Conservation (phyloP, 768 basidiomycete genomes). For the Imleria badia region DNA sequence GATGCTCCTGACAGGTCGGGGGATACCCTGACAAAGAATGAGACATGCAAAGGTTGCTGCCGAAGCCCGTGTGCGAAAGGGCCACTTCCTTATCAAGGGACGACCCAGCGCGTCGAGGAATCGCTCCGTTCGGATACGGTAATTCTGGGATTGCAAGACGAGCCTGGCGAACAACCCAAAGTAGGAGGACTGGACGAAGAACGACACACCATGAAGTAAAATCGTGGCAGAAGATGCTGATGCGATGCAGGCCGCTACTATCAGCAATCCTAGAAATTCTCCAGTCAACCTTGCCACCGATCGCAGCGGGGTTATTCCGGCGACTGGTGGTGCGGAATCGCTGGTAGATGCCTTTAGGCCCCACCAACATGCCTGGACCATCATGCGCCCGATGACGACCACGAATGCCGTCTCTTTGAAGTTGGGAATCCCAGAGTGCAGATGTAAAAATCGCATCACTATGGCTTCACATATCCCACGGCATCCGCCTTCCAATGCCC, state of each 20-base stretch:
- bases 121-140: constrained; percentile 15
- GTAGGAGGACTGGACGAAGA: constrained; percentile 16
- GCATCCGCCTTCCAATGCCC: constrained; percentile 14
- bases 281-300: constrained; percentile 7
- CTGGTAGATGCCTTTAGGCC: constrained; percentile 9
- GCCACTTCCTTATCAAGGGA: constrained; percentile 14
- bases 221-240: constrained; percentile 1
- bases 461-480: constrained; percentile 16
- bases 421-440: constrained; percentile 1
- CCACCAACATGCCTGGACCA: constrained; percentile 8
- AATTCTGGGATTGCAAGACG: constrained; percentile 14
- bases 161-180: constrained; percentile 18
- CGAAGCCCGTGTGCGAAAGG: constrained; percentile 13
- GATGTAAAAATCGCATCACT: constrained; percentile 11
- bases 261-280: constrained; percentile 12
- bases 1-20: constrained; percentile 14
- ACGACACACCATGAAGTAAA: constrained; percentile 6
- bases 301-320: constrained; percentile 6
- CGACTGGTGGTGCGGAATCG: neutral
- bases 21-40: constrained; percentile 12
- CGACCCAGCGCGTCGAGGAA: constrained; percentile 3
- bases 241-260: neutral
- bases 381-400: constrained; percentile 9
- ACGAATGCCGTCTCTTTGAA: constrained; percentile 5
- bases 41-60: constrained; percentile 20